Evolutionary conservation across 2,329 filamentous ascomycete species (phyloP).

Genomic region (Ceratocystis cacaofunesta): DNA sequence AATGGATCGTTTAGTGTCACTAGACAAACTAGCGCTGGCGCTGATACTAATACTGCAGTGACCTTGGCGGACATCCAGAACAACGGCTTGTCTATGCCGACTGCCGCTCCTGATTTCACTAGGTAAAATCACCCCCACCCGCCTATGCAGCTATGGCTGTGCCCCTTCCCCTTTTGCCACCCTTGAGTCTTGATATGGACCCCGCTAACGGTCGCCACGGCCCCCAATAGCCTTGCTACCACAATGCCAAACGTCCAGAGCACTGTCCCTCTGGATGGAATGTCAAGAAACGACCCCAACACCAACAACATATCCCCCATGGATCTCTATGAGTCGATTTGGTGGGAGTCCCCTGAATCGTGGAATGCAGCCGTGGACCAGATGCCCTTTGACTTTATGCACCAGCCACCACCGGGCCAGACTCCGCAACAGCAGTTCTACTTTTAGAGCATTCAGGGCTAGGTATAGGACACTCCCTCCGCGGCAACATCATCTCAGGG

Average conservation of each 20-base stretch:
- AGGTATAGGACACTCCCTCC: too few relatives aligned
- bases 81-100: slow-evolving; percentile 26
- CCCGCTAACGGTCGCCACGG: slow-evolving; percentile 12
- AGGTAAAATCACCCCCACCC: slow-evolving; percentile 22
- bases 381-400: slow-evolving; percentile 46
- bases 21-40: slow-evolving; percentile 17
- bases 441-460: slow-evolving; percentile 27
- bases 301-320: slow-evolving; percentile 48
- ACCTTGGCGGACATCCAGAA: slow-evolving; percentile 53
- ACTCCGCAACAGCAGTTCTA: slow-evolving; percentile 43
- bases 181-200: slow-evolving; percentile 7
- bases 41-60: slow-evolving; percentile 46
- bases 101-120: slow-evolving; percentile 30
- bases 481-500: too few relatives aligned
- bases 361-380: slow-evolving; percentile 42
- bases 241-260: slow-evolving; percentile 14
- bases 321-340: slow-evolving; percentile 54
- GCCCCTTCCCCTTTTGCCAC: neutral
- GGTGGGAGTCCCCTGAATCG: slow-evolving; percentile 48
- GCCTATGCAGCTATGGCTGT: neutral
- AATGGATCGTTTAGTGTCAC: slow-evolving; percentile 13
- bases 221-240: slow-evolving; percentile 13
- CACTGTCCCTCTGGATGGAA: slow-evolving; percentile 28
- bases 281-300: slow-evolving; percentile 35
- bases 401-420: slow-evolving; percentile 44